phyloP scores from a whole-genome alignment of 139 green algal species.

The Astrephomene gubernaculifera region DNA sequence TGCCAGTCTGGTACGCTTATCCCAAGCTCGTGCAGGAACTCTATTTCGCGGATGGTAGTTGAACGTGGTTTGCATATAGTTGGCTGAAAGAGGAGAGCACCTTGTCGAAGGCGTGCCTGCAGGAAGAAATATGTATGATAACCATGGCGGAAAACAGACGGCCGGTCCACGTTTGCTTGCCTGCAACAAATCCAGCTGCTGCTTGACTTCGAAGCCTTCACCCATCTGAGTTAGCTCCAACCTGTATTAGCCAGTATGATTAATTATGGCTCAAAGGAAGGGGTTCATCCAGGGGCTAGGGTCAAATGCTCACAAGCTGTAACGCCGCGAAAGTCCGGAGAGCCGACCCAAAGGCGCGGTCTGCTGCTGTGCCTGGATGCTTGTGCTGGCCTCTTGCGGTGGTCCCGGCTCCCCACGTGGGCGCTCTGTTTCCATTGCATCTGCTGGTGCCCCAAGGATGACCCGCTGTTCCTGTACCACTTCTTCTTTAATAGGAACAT shows the following conservation, averaged over 20 bases:
- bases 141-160: neutral
- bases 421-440: neutral
- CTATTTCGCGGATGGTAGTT: neutral
- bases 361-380: neutral
- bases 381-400: slow-evolving; percentile 1
- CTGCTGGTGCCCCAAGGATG: neutral
- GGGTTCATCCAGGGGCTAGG: neutral
- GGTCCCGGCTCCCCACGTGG: neutral
- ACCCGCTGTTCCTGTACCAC: neutral
- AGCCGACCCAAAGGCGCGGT: neutral
- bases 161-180: neutral
- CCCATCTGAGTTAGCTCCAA: slow-evolving; percentile 25
- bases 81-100: slow-evolving; percentile 19
- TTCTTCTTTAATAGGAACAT: neutral
- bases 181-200: slow-evolving; percentile 38
- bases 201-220: neutral
- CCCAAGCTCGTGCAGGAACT: slow-evolving; percentile 9
- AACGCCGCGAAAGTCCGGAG: neutral
- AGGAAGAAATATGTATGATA: neutral
- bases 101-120: slow-evolving; percentile 1
- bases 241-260: neutral
- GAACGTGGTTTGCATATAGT: slow-evolving; percentile 27
- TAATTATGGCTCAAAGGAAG: neutral
- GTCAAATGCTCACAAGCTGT: slow-evolving; percentile 24
- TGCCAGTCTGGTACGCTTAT: slow-evolving; percentile 20